These are phyloP conservation scores for Penicillium arizonense DNA, from an alignment of 495 filamentous ascomycete species.

Conservation along the genomic window DNA sequence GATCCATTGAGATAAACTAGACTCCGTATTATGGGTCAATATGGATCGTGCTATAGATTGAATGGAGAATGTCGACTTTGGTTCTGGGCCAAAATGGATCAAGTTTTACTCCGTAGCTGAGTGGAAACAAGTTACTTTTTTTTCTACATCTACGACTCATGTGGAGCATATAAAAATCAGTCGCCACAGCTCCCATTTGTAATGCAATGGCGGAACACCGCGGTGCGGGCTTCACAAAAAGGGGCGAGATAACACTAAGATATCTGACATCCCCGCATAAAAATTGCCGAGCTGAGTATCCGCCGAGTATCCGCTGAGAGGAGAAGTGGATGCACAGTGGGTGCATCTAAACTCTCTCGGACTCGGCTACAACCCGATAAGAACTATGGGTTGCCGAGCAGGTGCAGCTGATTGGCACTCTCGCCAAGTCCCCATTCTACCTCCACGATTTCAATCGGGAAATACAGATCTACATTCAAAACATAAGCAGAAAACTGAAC, in stretches of 20 bases:
- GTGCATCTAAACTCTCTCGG: background rate
- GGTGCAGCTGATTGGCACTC: background rate
- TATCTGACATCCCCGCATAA: background rate
- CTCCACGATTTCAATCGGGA: slow-evolving; percentile 1
- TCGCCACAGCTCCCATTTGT: no score
- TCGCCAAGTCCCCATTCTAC: background rate
- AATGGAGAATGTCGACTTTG: no score
- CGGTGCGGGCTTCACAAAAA: no score
- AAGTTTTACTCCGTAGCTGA: no score
- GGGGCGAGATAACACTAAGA: background rate
- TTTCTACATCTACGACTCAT: no score
- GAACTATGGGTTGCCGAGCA: background rate
- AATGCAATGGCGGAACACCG: no score
- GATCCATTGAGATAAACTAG: background rate
- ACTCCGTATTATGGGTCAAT: background rate
- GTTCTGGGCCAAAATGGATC: no score
- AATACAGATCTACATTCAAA: background rate
- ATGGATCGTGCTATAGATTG: no score
- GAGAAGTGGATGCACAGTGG: background rate
- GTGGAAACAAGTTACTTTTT: no score
- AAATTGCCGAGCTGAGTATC: slow-evolving; percentile 6
- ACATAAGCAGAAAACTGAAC: background rate
- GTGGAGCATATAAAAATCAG: no score
- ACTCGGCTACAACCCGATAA: background rate
- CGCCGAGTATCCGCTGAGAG: background rate